Conservation (phyloP, 768 basidiomycete genomes). For the Leccinum longicurvipes region DNA sequence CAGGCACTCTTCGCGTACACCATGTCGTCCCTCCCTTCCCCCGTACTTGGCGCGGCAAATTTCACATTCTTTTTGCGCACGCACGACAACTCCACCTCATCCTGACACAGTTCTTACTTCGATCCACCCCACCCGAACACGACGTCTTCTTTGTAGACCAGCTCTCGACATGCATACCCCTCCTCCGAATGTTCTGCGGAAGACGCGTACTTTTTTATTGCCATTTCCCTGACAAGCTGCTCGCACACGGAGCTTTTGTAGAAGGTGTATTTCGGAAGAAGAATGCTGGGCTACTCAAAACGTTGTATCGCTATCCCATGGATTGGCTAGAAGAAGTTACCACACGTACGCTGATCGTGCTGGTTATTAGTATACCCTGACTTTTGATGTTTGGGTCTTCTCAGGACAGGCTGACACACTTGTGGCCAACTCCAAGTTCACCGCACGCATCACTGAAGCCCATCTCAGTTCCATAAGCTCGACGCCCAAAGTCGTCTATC, state of each 20-base stretch:
- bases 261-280: constrained; percentile 47
- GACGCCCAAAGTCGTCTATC: constrained; percentile 82
- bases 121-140: constrained; percentile 41
- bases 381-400: background rate
- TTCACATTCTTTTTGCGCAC: constrained; percentile 89
- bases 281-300: constrained; percentile 54
- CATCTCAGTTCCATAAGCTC: constrained; percentile 68
- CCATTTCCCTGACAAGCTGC: constrained; percentile 95
- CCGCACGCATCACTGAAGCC: constrained; percentile 71
- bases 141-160: constrained; percentile 96
- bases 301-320: constrained; percentile 82
- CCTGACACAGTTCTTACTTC: constrained; percentile 48
- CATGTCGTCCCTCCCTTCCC: constrained; percentile 75
- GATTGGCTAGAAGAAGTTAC: constrained; percentile 88
- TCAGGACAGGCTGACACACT: constrained; percentile 87
- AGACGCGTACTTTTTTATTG: constrained; percentile 96
- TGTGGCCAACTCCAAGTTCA: constrained; percentile 90
- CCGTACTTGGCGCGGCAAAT: constrained; percentile 70
- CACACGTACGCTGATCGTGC: constrained; percentile 56
- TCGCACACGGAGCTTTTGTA: constrained; percentile 64
- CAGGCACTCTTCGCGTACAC: constrained; percentile 79
- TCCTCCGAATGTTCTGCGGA: constrained; percentile 61
- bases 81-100: constrained; percentile 84
- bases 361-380: background rate
- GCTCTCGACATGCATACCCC: constrained; percentile 86